phyloP scores from a whole-genome alignment of 1,139 yeast genomes.

The Nakaseomyces uthaithaninus region DNA sequence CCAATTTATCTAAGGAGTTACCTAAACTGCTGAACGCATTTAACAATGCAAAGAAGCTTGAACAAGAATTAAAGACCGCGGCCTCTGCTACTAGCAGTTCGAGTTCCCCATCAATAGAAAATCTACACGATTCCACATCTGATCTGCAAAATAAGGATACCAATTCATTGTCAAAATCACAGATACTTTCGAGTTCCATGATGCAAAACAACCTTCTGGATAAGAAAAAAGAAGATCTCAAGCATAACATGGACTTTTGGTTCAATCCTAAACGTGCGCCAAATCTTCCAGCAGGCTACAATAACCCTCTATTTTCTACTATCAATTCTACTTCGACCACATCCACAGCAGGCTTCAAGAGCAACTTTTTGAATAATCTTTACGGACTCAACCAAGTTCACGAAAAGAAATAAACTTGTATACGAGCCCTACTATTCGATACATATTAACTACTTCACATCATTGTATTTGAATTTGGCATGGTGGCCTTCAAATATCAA shows the following conservation, averaged over 20 bases:
- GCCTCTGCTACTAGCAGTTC: neutral
- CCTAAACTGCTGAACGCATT: slow-evolving; percentile 35
- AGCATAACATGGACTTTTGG: slow-evolving; percentile 4
- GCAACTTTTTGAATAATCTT: slow-evolving; percentile 5
- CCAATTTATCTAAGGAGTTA: slow-evolving; percentile 31
- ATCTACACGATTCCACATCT: neutral
- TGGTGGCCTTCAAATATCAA: no score
- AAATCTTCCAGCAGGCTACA: neutral
- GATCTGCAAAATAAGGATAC: no score
- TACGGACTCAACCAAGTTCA: slow-evolving; percentile 4
- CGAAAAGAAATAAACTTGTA: slow-evolving; percentile 3
- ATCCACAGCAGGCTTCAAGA: slow-evolving; percentile 5
- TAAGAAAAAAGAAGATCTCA: slow-evolving; percentile 4
- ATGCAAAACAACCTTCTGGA: slow-evolving; percentile 1
- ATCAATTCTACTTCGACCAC: neutral
- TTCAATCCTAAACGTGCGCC: slow-evolving; percentile 1
- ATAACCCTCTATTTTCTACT: slow-evolving; percentile 1
- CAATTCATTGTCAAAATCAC: slow-evolving; percentile 1
- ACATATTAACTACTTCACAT: no score
- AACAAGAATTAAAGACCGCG: slow-evolving; percentile 24
- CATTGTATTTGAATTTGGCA: no score
- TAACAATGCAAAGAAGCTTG: slow-evolving; percentile 32
- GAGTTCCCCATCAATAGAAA: neutral
- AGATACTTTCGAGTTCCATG: neutral
- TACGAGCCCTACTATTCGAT: no score